A percentile compares a stretch with the other conserved stretches of the same genome.
Evolutionary conservation across 2,329 filamentous ascomycete species (phyloP).

Genomic region (Chaetomium sp.): DNA sequence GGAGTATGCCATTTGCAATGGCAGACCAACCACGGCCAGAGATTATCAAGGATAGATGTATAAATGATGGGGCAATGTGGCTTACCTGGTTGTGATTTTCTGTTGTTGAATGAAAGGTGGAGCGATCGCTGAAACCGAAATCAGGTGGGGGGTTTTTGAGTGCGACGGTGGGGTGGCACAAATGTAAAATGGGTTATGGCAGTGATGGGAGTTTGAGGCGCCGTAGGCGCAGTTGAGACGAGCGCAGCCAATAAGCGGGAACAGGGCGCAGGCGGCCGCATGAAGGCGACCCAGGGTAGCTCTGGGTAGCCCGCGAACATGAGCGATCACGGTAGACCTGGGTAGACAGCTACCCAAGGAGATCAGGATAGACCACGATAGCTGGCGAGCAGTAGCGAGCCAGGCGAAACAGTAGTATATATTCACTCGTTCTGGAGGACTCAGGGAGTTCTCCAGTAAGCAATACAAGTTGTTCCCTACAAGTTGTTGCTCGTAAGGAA

Average conservation of each 20-base stretch:
- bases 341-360: neutral
- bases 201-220: too few relatives aligned
- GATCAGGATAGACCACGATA: neutral
- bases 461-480: neutral
- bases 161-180: too few relatives aligned
- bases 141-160: too few relatives aligned
- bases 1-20: too few relatives aligned
- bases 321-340: neutral
- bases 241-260: neutral
- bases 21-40: too few relatives aligned
- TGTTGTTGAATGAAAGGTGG: too few relatives aligned
- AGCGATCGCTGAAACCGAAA: too few relatives aligned
- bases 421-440: neutral
- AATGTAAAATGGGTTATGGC: too few relatives aligned
- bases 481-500: too few relatives aligned
- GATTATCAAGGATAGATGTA: too few relatives aligned
- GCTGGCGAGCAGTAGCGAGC: neutral
- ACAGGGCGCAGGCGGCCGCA: neutral
- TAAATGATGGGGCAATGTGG: too few relatives aligned
- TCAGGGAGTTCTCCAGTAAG: neutral
- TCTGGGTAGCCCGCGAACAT: neutral
- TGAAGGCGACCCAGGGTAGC: neutral
- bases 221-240: neutral
- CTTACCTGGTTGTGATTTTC: too few relatives aligned
- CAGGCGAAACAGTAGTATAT: neutral